Base-by-base conservation (phyloP, 2,329 filamentous ascomycete species). In the Penicillium brasilianum region DNA sequence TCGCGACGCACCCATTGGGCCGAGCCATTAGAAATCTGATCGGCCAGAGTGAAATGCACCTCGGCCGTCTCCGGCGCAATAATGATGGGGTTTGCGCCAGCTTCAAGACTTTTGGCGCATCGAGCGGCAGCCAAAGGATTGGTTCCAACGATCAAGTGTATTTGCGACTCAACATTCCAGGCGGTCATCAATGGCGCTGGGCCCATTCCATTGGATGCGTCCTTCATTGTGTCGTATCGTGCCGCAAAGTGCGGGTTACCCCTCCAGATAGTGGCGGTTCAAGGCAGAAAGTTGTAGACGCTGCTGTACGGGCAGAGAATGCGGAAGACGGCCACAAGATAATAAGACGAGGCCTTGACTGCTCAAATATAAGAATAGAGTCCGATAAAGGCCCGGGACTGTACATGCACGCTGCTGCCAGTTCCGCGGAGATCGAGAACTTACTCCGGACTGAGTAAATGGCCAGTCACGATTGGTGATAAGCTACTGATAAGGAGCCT, bases 101-200 rank as follows among this genome's bases (percentile, higher is more conserved):
- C 90, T 70, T 90, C 86, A 54, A 97, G 78, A 3, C 92, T 93
- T 72, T 92, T 91, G 13, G 85, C 81, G 79, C 91, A 96, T 69
- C 95, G 87, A 34, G 92, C 86, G 55, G 90, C 90, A n/a, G 95
- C 94, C 43, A 99, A 85, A 14, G 94, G 88, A 71, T 93, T 95
- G 36, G 90, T 88, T 61, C 95, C 95, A 65, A 98, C 78, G 71
- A 99, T 87, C 60, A 99, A 83, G 76, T 99, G 95, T 43, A 93
- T 67, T 56, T 82, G 79, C 2, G 72, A 75, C 39, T 74, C 71
- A 18, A 73, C 75, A 64, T 79, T 73, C 60, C 78, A 68, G 22
- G 80, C 77, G 28, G 76, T 72, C 67, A 82, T 70, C 28, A 82
- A 68, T 11, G 76, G 75, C 37, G 66, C 64, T 25, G 66, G 60